phyloP scores from a whole-genome alignment of 805 yeast species.

The Schwanniomyces vanrijiae region DNA sequence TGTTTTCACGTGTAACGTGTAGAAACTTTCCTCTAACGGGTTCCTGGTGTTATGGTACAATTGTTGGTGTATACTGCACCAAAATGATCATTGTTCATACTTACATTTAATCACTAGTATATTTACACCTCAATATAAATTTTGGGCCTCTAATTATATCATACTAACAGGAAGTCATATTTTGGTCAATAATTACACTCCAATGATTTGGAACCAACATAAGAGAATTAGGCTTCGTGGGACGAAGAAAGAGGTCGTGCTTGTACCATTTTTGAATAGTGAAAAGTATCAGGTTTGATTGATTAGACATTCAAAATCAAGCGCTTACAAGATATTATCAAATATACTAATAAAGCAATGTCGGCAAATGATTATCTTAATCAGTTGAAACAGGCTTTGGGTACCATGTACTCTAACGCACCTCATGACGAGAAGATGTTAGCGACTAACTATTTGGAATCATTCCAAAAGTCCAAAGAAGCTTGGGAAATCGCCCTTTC shows the following conservation, averaged over 20 bases:
- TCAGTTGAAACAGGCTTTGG: conserved; percentile 46
- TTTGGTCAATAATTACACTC: too few relatives aligned
- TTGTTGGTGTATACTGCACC: too few relatives aligned
- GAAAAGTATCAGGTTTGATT: background rate
- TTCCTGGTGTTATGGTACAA: too few relatives aligned
- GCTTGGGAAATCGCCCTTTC: conserved; percentile 78
- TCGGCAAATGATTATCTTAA: conserved; percentile 12
- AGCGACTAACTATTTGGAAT: conserved; percentile 62
- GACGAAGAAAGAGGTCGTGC: background rate
- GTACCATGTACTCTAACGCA: conserved; percentile 46
- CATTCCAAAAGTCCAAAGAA: conserved; percentile 76
- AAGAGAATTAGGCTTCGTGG: too few relatives aligned
- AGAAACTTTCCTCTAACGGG: too few relatives aligned
- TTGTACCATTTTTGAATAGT: background rate
- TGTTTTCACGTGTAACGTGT: background rate
- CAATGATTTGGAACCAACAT: too few relatives aligned
- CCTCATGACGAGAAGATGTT: conserved; percentile 46
- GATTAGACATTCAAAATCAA: background rate
- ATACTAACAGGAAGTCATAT: too few relatives aligned
- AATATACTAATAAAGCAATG: background rate
- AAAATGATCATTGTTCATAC: too few relatives aligned
- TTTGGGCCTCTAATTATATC: too few relatives aligned
- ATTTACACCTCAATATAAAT: too few relatives aligned
- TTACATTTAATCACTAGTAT: too few relatives aligned
- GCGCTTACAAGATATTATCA: background rate